Evolutionary conservation across 2,329 filamentous ascomycete species (phyloP), one percentile per base, ranked within the genome.

Genomic region (Curvularia sp.): DNA sequence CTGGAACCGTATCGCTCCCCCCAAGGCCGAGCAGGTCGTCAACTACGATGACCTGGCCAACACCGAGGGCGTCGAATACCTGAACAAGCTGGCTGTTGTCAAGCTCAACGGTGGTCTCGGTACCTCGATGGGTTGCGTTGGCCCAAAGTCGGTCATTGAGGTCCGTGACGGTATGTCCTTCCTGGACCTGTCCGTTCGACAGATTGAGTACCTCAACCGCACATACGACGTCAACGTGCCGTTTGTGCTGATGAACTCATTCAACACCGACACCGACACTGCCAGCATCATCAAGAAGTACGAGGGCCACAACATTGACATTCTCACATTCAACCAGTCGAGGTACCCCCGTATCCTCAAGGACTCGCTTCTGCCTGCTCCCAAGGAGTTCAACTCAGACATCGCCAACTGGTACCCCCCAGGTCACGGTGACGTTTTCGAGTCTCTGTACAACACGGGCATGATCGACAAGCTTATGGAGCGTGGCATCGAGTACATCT

Each of bases 241-340:
- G 48, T 97, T 99, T 81, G 89, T 99, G 69, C 89, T 99, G 72
- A 99, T 99, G 95, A 99, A 99, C 89, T 98, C 95, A 55, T 99
- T 99, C 91, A 99, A 99, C 87, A 99, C 95, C 78, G 93, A 99
- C 79, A 88, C 94, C 74, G 95, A 99, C 78, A 99, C 95, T 50
- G 93, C 93, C 64, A 93, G 92, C 81, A 99, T 99, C 82, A 99
- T 99, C 85, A 99, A 99, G 89, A 99, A 99, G 86, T 99, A 98
- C 83, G 94, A 99, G 84, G 95, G 95, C 66, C 95, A 99, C 87
- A 97, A 97, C 79, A 96, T 99, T 76, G 95, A 99, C 78, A 98
- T 99, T 79, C 86, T 98, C 79, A 98, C 95, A 78, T 99, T 99
- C 89, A 99, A 99, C 86, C 95, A 99, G 84, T 99, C 95, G 65